A percentile compares a stretch with the other conserved stretches of the same genome.
phyloP scores from a whole-genome alignment of 345 rosid species.

The Eutrema yunnanense region DNA sequence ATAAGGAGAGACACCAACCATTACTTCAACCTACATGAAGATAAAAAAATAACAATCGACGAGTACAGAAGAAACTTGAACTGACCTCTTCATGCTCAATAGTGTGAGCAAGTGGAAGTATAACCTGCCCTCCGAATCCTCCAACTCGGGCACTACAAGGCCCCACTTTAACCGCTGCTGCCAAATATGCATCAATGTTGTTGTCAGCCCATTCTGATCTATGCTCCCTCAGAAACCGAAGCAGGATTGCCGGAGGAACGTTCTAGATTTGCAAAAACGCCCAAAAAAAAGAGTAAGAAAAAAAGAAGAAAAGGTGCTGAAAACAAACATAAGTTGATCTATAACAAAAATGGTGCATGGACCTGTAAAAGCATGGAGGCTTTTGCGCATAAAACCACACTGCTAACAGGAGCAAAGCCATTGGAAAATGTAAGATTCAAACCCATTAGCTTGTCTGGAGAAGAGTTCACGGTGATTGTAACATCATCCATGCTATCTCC shows the following conservation, averaged over 20 bases:
- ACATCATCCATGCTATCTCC: conserved; percentile 98
- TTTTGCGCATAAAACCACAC: conserved; percentile 81
- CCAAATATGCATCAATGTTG: conserved; percentile 88
- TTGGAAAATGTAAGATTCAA: conserved; percentile 67
- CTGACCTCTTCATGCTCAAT: conserved; percentile 95
- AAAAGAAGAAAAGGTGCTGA: neutral
- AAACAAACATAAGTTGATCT: neutral
- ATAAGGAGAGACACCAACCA: neutral
- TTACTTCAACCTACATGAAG: neutral
- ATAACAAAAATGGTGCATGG: neutral
- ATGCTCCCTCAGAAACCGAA: conserved; percentile 92
- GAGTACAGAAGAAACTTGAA: neutral
- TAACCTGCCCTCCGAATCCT: conserved; percentile 84
- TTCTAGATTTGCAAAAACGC: conserved; percentile 42
- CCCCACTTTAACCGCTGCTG: conserved; percentile 92
- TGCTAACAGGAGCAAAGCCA: conserved; percentile 84
- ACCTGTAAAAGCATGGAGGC: conserved; percentile 99
- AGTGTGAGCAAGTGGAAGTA: conserved; percentile 95
- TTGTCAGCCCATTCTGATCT: conserved; percentile 99
- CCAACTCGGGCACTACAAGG: conserved; percentile 86
- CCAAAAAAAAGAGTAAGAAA: neutral
- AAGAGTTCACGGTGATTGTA: conserved; percentile 84
- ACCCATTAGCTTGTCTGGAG: conserved; percentile 96
- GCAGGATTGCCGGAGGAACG: conserved; percentile 96
- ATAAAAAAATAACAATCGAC: neutral